Percentiles rank a stretch among this genome's conserved stretches.
phyloP scores from a whole-genome alignment of 164 flowering plant species.

The Kingdonia uniflora region DNA sequence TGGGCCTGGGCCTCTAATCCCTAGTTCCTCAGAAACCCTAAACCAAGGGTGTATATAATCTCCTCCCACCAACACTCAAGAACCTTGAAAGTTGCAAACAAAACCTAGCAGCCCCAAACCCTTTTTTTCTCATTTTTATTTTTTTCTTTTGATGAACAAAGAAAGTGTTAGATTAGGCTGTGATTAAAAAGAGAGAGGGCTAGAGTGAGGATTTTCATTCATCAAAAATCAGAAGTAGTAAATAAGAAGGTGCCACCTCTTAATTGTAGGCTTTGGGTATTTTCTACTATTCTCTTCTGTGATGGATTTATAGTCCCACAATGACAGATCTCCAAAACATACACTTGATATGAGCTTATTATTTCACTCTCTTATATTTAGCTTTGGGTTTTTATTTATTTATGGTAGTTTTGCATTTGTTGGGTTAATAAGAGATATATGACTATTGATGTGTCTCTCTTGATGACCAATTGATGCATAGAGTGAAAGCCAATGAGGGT shows the following conservation, averaged over 20 bases:
- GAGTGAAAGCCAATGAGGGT: conserved; percentile 20
- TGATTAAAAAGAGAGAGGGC: conserved; percentile 73
- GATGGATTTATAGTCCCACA: conserved; percentile 14
- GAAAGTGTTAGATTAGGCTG: conserved; percentile 4
- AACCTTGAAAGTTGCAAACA: too few relatives aligned
- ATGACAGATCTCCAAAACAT: conserved; percentile 26
- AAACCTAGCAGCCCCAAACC: too few relatives aligned
- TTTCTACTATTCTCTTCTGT: conserved; percentile 9
- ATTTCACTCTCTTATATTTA: not conserved
- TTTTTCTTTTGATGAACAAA: too few relatives aligned
- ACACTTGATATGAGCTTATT: conserved; percentile 62
- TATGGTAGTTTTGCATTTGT: conserved; percentile 10
- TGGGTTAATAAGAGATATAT: conserved; percentile 3
- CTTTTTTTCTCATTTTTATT: too few relatives aligned
- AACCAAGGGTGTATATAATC: too few relatives aligned
- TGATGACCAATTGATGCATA: conserved; percentile 20
- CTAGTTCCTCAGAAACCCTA: too few relatives aligned
- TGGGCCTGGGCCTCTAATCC: too few relatives aligned
- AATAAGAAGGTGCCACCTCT: conserved; percentile 15
- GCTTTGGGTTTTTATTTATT: not conserved
- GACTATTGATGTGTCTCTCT: not conserved
- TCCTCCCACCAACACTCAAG: too few relatives aligned
- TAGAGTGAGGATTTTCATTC: conserved; percentile 28
- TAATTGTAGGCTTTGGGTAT: conserved; percentile 9
- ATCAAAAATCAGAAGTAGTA: not conserved